Evolutionary conservation across 1,284 basidiomycete genomes (phyloP).

Genomic region (Naganishia sp.): DNA sequence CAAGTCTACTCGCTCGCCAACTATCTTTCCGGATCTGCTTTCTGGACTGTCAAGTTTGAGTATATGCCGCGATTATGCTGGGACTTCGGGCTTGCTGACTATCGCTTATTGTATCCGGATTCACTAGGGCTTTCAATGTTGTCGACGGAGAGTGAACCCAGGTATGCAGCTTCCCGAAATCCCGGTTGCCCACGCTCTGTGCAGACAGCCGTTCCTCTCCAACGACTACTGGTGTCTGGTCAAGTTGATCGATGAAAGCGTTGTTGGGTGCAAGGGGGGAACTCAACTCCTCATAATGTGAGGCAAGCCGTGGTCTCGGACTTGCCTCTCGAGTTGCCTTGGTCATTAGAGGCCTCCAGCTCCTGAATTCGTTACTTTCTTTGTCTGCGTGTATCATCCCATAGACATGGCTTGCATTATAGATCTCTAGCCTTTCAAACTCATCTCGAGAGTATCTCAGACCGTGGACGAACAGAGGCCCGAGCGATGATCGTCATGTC

Average conservation of each 20-base stretch:
- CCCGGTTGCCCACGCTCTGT: background rate
- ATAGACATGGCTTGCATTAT: too few species aligned
- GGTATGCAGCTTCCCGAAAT: background rate
- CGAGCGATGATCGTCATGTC: too few species aligned
- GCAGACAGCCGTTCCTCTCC: too few species aligned
- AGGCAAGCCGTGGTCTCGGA: background rate
- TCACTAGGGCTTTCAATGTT: background rate
- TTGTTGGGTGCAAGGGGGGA: constrained; percentile 6
- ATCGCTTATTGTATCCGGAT: background rate
- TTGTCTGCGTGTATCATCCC: background rate
- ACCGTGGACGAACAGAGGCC: too few species aligned
- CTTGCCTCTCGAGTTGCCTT: background rate
- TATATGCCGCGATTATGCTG: background rate
- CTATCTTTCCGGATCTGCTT: constrained; percentile 24
- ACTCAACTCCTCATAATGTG: constrained; percentile 17
- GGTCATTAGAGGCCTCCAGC: background rate
- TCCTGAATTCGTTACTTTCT: background rate
- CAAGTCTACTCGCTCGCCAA: constrained; percentile 24
- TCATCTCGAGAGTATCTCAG: too few species aligned
- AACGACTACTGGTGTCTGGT: constrained; percentile 17
- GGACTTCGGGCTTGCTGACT: background rate
- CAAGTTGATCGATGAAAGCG: constrained; percentile 10
- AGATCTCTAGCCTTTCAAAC: too few species aligned
- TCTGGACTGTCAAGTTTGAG: constrained; percentile 17
- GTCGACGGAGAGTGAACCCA: constrained; percentile 25